Evolutionary conservation across 2,329 filamentous ascomycete species (phyloP).

Genomic region (Cercospora sp.): DNA sequence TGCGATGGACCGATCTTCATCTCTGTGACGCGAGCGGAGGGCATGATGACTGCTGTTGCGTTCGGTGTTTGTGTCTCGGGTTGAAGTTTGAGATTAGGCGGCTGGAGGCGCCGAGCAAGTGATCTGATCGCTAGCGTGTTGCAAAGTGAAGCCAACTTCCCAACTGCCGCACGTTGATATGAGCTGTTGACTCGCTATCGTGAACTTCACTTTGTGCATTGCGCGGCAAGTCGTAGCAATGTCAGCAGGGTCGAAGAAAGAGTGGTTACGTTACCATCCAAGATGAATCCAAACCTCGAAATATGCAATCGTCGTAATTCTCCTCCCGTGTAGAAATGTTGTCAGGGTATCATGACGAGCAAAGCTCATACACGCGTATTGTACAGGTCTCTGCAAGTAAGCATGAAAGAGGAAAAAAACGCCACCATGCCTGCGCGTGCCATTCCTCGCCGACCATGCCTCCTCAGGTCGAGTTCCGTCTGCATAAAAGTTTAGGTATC

Average conservation of each 20-base stretch:
- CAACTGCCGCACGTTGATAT: not conserved
- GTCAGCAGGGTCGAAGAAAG: not conserved
- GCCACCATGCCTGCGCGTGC: constrained; percentile 4
- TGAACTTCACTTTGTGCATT: not conserved
- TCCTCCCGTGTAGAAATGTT: not conserved
- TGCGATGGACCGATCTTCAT: not conserved
- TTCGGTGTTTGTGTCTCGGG: not conserved
- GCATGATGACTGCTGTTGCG: not conserved
- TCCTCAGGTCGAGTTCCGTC: constrained; percentile 14
- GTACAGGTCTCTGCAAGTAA: constrained; percentile 7
- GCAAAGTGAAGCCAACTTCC: not conserved
- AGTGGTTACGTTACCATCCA: not conserved
- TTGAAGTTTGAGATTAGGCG: not conserved
- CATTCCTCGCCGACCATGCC: not conserved
- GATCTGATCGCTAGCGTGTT: not conserved
- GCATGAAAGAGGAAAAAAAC: not conserved
- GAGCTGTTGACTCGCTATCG: not conserved
- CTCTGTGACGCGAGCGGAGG: not conserved
- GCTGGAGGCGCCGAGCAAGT: not conserved
- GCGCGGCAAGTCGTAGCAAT: not conserved
- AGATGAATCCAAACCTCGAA: not conserved
- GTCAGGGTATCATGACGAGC: constrained; percentile 12
- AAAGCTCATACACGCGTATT: constrained; percentile 12
- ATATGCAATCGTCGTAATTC: not conserved
- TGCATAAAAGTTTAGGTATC: constrained; percentile 9